These are phyloP conservation scores for Kurtzmaniella quercitrusa DNA, from an alignment of 1,139 yeast genomes.

Conservation along the genomic window DNA sequence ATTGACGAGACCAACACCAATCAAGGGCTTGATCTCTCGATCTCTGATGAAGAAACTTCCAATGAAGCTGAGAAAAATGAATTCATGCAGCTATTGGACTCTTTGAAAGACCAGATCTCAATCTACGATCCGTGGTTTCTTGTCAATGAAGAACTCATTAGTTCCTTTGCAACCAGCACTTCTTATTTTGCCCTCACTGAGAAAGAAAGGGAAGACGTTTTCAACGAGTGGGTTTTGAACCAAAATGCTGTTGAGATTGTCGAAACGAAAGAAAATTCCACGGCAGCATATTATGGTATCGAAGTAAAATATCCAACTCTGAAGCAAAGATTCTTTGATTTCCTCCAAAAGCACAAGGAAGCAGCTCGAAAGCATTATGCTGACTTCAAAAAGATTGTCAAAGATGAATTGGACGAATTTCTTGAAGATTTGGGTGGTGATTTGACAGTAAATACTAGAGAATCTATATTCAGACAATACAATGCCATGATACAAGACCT, in stretches of 20 bases:
- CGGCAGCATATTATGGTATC: conserved; percentile 5
- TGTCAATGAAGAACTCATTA: conserved; percentile 33
- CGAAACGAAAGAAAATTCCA: not conserved
- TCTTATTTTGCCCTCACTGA: conserved; percentile 25
- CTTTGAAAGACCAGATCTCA: conserved; percentile 21
- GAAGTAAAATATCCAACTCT: conserved; percentile 21
- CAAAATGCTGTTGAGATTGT: conserved; percentile 1
- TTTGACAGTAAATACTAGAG: conserved; percentile 16
- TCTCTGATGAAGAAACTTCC: conserved; percentile 14
- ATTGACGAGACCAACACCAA: not conserved
- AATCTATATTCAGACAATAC: conserved; percentile 19
- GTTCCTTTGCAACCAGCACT: conserved; percentile 25
- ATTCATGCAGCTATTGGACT: conserved; percentile 22
- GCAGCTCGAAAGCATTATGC: conserved; percentile 25
- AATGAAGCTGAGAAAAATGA: not conserved
- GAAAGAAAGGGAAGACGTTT: conserved; percentile 20
- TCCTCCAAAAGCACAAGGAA: conserved; percentile 28
- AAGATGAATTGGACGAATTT: conserved; percentile 12
- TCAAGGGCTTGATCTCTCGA: conserved; percentile 15
- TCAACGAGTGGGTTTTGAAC: conserved; percentile 28
- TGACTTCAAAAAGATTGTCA: conserved; percentile 22
- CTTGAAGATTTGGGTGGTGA: conserved; percentile 1
- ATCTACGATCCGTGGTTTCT: conserved; percentile 36
- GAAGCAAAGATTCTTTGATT: conserved; percentile 17
- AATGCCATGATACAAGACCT: conserved; percentile 24